Base-by-base conservation (phyloP, 257 asterid species). In the Buddleja alternifolia region DNA sequence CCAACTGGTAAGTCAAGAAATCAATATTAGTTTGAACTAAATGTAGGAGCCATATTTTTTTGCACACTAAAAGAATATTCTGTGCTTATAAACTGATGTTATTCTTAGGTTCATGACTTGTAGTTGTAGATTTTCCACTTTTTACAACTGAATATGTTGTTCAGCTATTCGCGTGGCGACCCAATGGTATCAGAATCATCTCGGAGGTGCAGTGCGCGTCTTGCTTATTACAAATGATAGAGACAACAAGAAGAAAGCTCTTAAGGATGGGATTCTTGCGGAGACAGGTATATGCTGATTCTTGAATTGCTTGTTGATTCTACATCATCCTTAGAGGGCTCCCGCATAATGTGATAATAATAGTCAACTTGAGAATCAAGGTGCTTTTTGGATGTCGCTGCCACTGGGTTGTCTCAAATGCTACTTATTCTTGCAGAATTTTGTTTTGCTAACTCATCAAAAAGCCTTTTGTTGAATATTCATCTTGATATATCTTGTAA, bases 131-230 rank as follows among this genome's bases (percentile, higher is more conserved):
- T 17, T 60, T 66, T 40, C 15, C 42, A 40, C 25, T 50, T 25
- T 58, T 70, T 69, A 54, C 61, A 29, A 61, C 53, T 58, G 46
- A 71, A 51, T 15, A 45, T 78, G 75, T 21, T 63, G 17, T 82
- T 70, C 93, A 94, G 99, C 99, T 24, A 94, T 94, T 61, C 83
- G 99, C 50, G 95, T 83, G 70, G 97, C 99, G 42, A 77, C 95
- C 57, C 92, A 82, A 47, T 94, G 99, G 99, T 94, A 91, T 82
- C 97, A 91, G 71, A 84, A 79, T 79, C 99, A 94, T 82, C 97
- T 94, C 15, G 90, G 95, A 2, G 50, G 68, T 60, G 73, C 73
- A 55, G 84, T 78, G 19, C 82, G 78, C 1, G 89, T 94, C 75
- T 75, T 94, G 72, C 88, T 91, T 58, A 71, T 93, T 69, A 94